Base-by-base conservation (phyloP, 2,329 filamentous ascomycete species). In the Periglandula ipomoeae region DNA sequence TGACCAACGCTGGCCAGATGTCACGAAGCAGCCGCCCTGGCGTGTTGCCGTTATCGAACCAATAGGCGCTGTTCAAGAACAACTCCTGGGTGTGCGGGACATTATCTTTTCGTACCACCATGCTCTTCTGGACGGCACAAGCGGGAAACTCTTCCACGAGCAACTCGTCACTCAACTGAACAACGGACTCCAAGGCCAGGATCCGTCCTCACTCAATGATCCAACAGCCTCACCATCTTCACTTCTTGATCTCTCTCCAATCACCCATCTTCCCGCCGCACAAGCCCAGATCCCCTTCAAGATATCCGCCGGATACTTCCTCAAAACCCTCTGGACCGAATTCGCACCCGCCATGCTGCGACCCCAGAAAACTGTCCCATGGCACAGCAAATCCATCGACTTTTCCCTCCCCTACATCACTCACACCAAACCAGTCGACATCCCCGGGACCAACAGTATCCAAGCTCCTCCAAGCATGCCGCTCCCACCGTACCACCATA, bases 21-120 rank as follows among this genome's bases (percentile, higher is more conserved):
- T 72, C 2, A 64, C 61, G 3, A 58, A 53, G 1, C 63, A 59
- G 0, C 69, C 76, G 0, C 70, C 72, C 0, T 81, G 76, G 77
- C 71, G 67, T 37, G 48, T 76, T 11, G 59, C 66, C 2, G 63
- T 74, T 39, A 57, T 70, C 20, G 56, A 60, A 24, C 50, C 58
- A 5, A 43, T 44, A 8, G 15, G 44, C 13, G 26, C 50, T 4
- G 40, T 56, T 1, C 47, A 52, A 4, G 39, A 53, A 2, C 24
- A 44, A 1, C 42, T 56, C 4, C 55, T 32, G 10, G 22, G 19
- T 35, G 13, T 61, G 5, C 55, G 70, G 30, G 69, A 78, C 44
- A 51, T 76, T 11, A 53, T 70, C 5, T 76, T 79, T 53, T 64
- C 68, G 5, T 75, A 65, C 30, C 78, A 81, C 52, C 78, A 81